A percentile compares a stretch with the other conserved stretches of the same genome.
Evolutionary conservation across 306 rosid genomes (phyloP).

Genomic region (Notholithocarpus densiflorus): DNA sequence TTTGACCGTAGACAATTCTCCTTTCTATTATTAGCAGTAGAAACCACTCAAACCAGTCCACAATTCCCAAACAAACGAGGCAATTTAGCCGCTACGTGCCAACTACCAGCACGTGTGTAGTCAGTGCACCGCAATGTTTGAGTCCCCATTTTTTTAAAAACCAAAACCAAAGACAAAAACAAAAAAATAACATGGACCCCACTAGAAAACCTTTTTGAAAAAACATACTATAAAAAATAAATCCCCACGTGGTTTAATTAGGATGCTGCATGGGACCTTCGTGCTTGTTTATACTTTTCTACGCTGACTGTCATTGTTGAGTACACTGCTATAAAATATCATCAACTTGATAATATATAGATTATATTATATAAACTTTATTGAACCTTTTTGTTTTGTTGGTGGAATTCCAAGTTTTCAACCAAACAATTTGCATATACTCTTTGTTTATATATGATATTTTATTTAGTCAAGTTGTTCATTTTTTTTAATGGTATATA

Average conservation of each 20-base stretch:
- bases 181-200: slow-evolving; percentile 1
- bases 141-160: background rate
- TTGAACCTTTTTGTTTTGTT: too few species aligned
- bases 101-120: slow-evolving; percentile 39
- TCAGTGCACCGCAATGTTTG: slow-evolving; percentile 25
- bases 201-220: background rate
- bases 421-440: slow-evolving; percentile 19
- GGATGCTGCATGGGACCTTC: slow-evolving; percentile 26
- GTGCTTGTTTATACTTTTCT: too few species aligned
- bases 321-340: background rate
- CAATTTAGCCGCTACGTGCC: slow-evolving; percentile 19
- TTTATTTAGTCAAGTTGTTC: slow-evolving; percentile 42
- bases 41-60: too few species aligned
- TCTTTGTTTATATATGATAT: slow-evolving; percentile 12
- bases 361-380: too few species aligned
- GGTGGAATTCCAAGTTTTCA: background rate
- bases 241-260: slow-evolving; percentile 38
- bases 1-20: slow-evolving; percentile 29
- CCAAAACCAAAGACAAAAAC: background rate
- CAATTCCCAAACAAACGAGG: background rate
- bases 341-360: background rate
- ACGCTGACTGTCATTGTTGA: slow-evolving; percentile 8
- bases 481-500: too few species aligned
- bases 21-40: background rate
- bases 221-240: background rate